Conservation (phyloP, 441 rosid species). For the Erodium texanum region DNA sequence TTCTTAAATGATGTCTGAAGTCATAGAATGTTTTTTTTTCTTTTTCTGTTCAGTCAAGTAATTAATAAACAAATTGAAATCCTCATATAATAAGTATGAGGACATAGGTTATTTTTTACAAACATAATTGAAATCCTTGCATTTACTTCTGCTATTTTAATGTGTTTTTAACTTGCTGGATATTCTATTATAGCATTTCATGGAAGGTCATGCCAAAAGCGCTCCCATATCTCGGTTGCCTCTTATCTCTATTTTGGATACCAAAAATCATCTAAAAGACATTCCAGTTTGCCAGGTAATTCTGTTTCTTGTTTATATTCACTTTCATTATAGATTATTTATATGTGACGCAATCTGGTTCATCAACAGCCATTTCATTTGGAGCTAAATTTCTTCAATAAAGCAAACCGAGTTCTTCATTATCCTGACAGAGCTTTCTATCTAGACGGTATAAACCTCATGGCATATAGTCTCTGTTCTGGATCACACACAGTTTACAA, state of each 20-base stretch:
- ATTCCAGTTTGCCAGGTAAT: slow-evolving; percentile 85
- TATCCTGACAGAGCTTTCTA: slow-evolving; percentile 93
- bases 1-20: background rate
- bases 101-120: too few relatives aligned
- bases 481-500: slow-evolving; percentile 73
- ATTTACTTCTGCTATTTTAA: background rate
- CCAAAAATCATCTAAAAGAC: slow-evolving; percentile 73
- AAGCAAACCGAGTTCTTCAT: slow-evolving; percentile 89
- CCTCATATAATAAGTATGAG: too few relatives aligned
- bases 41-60: background rate
- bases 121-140: background rate
- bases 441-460: slow-evolving; percentile 71
- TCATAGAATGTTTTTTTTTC: background rate
- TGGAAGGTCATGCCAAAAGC: slow-evolving; percentile 98
- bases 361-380: slow-evolving; percentile 80
- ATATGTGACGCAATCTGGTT: slow-evolving; percentile 27
- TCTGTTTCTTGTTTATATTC: slow-evolving; percentile 17
- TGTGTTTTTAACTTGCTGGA: background rate
- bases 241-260: slow-evolving; percentile 61
- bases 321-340: slow-evolving; percentile 10
- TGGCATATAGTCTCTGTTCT: slow-evolving; percentile 88
- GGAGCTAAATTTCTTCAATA: slow-evolving; percentile 97
- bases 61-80: background rate
- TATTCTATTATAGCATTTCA: slow-evolving; percentile 63
- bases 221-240: slow-evolving; percentile 90